phyloP scores from a whole-genome alignment of 169 alveolate species.

The Plasmodium gonderi region DNA sequence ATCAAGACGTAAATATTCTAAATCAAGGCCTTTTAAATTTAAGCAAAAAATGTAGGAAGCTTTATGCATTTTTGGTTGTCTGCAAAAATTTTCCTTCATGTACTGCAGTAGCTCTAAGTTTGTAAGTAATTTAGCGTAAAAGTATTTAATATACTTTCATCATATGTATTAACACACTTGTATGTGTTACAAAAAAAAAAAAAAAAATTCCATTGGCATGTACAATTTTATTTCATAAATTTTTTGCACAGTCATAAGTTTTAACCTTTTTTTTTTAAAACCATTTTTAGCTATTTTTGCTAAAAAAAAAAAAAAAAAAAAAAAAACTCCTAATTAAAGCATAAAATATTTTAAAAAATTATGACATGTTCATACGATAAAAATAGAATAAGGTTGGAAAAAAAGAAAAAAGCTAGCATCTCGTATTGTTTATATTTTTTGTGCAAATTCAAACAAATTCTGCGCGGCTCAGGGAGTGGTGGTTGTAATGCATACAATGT shows the following conservation, averaged over 20 bases:
- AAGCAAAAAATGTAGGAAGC: slow-evolving; percentile 4
- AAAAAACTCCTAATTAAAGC: neutral
- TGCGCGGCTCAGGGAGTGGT: slow-evolving; percentile 2
- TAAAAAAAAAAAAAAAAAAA: neutral
- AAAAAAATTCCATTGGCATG: neutral
- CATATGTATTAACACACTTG: neutral
- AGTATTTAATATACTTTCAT: neutral
- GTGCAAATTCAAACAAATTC: neutral
- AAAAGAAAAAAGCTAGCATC: slow-evolving; percentile 21
- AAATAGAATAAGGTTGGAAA: slow-evolving; percentile 5
- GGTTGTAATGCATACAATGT: neutral
- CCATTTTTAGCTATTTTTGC: no score
- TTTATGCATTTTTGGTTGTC: neutral
- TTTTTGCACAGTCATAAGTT: neutral
- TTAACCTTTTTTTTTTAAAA: neutral
- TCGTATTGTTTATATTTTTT: neutral
- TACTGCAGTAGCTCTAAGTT: neutral
- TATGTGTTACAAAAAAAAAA: neutral
- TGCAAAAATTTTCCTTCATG: neutral
- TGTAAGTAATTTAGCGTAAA: neutral
- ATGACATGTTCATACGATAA: neutral
- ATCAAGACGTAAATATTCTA: slow-evolving; percentile 52
- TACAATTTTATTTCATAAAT: neutral
- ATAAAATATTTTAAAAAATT: neutral
- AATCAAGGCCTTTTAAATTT: slow-evolving; percentile 70